A percentile compares a stretch with the other conserved stretches of the same genome.
These are phyloP conservation scores for Corchorus olitorius DNA, from an alignment of 345 rosid species.

Conservation along the genomic window DNA sequence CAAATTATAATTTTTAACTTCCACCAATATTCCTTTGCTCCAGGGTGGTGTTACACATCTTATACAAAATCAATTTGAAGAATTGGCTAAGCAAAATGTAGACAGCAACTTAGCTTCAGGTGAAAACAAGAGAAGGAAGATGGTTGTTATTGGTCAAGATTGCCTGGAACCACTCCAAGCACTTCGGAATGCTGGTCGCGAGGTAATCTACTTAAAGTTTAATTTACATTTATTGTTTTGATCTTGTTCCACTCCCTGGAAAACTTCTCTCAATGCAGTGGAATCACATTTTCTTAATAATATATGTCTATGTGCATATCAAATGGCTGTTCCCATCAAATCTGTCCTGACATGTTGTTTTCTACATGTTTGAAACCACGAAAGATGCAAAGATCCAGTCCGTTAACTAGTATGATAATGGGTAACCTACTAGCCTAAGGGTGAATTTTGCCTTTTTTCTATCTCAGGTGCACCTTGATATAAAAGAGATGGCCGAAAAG, in stretches of 20 bases:
- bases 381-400: background rate
- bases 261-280: background rate
- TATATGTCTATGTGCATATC: background rate
- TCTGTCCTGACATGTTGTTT: background rate
- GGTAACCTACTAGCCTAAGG: conserved; percentile 3
- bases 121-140: conserved; percentile 54
- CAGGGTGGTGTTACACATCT: conserved; percentile 81
- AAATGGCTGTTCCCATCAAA: background rate
- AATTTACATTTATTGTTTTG: background rate
- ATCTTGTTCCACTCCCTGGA: background rate
- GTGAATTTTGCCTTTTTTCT: conserved; percentile 1
- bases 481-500: conserved; percentile 60
- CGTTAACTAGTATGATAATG: conserved; percentile 9
- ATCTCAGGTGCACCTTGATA: conserved; percentile 52
- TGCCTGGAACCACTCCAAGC: conserved; percentile 96
- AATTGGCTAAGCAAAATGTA: conserved; percentile 53
- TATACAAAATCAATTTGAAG: conserved; percentile 76
- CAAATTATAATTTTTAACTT: background rate
- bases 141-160: conserved; percentile 82
- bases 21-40: background rate
- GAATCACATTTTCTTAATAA: background rate
- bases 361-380: background rate
- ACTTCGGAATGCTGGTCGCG: conserved; percentile 65
- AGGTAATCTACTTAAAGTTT: conserved; percentile 44
- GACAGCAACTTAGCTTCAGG: conserved; percentile 29